These are phyloP conservation scores for Populus euphratica DNA, from an alignment of 345 rosid genomes.

Conservation along the genomic window DNA sequence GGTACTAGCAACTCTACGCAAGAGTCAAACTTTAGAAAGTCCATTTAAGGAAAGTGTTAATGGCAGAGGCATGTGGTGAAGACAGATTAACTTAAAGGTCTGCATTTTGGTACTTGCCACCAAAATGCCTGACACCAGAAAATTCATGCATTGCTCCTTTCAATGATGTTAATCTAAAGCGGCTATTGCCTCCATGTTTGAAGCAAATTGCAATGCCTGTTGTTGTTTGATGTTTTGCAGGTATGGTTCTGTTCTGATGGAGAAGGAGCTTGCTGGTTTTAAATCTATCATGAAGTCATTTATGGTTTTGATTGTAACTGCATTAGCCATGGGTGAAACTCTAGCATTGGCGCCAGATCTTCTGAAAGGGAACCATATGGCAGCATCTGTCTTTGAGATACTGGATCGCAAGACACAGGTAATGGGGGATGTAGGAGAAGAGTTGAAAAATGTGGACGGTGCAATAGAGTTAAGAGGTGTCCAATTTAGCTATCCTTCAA, in stretches of 20 bases:
- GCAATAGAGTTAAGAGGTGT: conserved; percentile 65
- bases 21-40: too few relatives aligned
- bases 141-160: not conserved
- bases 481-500: conserved; percentile 77
- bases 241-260: conserved; percentile 96
- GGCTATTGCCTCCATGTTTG: not conserved
- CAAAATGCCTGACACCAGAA: too few relatives aligned
- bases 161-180: not conserved
- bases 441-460: conserved; percentile 61
- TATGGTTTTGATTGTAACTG: conserved; percentile 92
- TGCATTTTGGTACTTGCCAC: too few relatives aligned
- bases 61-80: too few relatives aligned
- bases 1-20: too few relatives aligned
- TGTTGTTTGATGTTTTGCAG: conserved; percentile 31
- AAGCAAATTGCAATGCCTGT: conserved; percentile 8
- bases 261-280: conserved; percentile 66
- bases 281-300: conserved; percentile 88
- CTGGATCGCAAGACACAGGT: conserved; percentile 71
- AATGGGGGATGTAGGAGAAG: conserved; percentile 61
- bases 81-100: too few relatives aligned
- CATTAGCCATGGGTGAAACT: conserved; percentile 95
- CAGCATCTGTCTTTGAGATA: conserved; percentile 76
- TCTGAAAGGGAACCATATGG: conserved; percentile 95
- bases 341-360: conserved; percentile 87
- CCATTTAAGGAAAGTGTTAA: too few relatives aligned